Evolutionary conservation across 768 basidiomycete genomes (phyloP).

Genomic region (Krasilnikovozyma curviuscula): DNA sequence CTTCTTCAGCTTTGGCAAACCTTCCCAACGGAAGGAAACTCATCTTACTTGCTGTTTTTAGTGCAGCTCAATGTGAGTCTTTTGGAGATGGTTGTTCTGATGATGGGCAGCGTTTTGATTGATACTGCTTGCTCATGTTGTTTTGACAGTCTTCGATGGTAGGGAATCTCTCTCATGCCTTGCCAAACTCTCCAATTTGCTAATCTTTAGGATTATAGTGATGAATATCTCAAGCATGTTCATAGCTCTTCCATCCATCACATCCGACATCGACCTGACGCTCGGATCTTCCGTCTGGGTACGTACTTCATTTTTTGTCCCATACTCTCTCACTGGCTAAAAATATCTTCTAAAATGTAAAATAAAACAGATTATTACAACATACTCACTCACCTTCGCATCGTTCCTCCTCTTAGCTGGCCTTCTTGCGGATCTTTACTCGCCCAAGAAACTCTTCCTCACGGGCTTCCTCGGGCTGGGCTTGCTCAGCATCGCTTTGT

Average conservation of each 20-base stretch:
- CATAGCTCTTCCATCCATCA: conserved; percentile 29
- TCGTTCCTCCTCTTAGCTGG: conserved; percentile 18
- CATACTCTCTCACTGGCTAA: not conserved
- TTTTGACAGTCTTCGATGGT: too few relatives aligned
- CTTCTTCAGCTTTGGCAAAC: too few relatives aligned
- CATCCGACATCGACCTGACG: conserved; percentile 13
- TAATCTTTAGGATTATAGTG: too few relatives aligned
- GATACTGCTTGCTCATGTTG: too few relatives aligned
- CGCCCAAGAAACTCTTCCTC: conserved; percentile 21
- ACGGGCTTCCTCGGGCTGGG: conserved; percentile 28
- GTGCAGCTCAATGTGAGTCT: too few relatives aligned
- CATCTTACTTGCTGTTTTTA: too few relatives aligned
- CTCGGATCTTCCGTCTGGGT: conserved; percentile 18
- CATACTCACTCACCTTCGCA: conserved; percentile 14
- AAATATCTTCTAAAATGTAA: not conserved
- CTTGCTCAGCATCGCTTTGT: conserved; percentile 28
- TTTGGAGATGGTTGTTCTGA: too few relatives aligned
- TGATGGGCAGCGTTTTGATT: too few relatives aligned
- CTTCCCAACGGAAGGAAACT: too few relatives aligned
- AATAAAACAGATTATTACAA: not conserved
- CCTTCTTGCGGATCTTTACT: conserved; percentile 20
- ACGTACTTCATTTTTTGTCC: not conserved
- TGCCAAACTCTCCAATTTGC: too few relatives aligned
- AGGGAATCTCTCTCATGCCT: too few relatives aligned
- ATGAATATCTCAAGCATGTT: conserved; percentile 31